Conservation (phyloP, 345 rosid species). For the Arabidopsis suecica region DNA sequence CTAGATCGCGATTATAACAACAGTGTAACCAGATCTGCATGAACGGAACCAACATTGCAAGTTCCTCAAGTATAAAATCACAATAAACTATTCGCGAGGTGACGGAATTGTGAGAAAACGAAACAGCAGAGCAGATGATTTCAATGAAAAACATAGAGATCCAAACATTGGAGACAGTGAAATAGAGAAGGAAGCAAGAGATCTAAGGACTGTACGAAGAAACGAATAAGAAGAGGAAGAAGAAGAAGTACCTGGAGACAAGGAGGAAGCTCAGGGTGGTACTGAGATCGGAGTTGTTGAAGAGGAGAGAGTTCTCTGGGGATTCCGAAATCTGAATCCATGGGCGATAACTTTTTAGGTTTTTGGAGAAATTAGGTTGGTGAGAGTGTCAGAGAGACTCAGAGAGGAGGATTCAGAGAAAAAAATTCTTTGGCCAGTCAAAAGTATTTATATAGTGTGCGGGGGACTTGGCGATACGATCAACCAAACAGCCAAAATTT, state of each 20-base stretch:
- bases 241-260: constrained; percentile 72
- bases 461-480: constrained; percentile 50
- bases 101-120: neutral
- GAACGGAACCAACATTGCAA: constrained; percentile 16
- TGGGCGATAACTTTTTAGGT: constrained; percentile 39
- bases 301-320: constrained; percentile 87
- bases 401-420: neutral
- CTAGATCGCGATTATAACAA: constrained; percentile 11
- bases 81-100: neutral
- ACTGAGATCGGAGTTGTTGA: constrained; percentile 79
- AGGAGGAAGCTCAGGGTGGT: constrained; percentile 88
- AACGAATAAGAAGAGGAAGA: neutral
- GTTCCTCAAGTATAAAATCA: neutral
- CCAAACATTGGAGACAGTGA: constrained; percentile 7
- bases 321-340: constrained; percentile 98
- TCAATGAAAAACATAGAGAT: constrained; percentile 21
- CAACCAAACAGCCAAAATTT: constrained; percentile 37
- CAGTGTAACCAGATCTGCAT: constrained; percentile 28
- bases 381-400: constrained; percentile 28
- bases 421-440: neutral
- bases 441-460: constrained; percentile 45
- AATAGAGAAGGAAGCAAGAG: constrained; percentile 5
- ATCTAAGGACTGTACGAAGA: neutral
- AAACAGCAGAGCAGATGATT: neutral
- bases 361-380: constrained; percentile 34